Conservation (phyloP, 306 rosid species). For the Leucaena leucocephala region DNA sequence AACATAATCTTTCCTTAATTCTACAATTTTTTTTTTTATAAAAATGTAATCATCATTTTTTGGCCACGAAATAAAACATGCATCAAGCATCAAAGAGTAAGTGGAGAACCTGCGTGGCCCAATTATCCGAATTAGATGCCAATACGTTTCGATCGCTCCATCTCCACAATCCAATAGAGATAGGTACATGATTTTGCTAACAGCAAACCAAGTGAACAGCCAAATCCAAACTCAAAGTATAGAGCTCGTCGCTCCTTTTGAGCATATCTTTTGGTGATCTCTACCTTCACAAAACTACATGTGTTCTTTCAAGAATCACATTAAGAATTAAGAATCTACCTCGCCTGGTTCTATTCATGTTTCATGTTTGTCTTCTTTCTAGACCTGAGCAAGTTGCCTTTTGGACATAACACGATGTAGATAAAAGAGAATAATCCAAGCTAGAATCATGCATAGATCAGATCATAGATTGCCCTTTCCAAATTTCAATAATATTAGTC, state of each 20-base stretch:
- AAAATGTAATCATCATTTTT: neutral
- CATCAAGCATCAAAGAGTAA: neutral
- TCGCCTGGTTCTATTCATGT: neutral
- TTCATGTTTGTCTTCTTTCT: neutral
- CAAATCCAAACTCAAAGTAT: constrained; percentile 2
- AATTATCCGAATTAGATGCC: constrained; percentile 20
- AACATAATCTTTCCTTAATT: neutral
- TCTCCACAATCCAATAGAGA: neutral
- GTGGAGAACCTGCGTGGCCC: neutral
- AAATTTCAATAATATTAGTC: neutral
- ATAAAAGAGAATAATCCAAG: neutral
- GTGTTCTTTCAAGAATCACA: neutral
- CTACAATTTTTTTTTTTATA: neutral
- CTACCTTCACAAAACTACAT: neutral
- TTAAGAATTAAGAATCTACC: neutral
- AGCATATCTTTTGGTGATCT: neutral
- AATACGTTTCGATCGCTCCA: neutral
- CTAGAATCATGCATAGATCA: neutral
- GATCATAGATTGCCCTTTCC: neutral
- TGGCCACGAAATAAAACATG: constrained; percentile 14
- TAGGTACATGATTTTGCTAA: neutral
- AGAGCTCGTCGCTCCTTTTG: neutral
- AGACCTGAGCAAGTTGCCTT: constrained; percentile 10
- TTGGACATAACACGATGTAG: neutral
- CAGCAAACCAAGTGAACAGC: neutral